Evolutionary conservation across 2,329 filamentous ascomycete genomes (phyloP).

Genomic region (Phialophora verrucosa): DNA sequence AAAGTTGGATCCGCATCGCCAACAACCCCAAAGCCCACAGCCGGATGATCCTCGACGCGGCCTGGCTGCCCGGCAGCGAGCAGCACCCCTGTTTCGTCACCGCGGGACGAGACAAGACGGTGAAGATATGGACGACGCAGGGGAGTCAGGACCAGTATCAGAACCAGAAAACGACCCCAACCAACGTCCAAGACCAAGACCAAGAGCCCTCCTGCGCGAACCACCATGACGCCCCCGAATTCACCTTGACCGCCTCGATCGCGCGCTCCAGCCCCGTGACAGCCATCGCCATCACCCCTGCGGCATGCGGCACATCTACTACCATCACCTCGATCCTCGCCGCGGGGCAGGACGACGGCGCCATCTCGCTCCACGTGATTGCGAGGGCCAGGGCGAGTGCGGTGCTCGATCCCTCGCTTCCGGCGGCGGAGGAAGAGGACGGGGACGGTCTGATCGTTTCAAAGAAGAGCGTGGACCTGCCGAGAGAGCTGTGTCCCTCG

Average conservation of each 20-base stretch:
- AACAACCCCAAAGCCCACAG: conserved; percentile 83
- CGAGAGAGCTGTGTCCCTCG: conserved; percentile 58
- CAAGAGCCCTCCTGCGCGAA: no score
- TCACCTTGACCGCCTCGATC: conserved; percentile 61
- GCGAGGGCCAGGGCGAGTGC: conserved; percentile 34
- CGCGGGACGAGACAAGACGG: conserved; percentile 84
- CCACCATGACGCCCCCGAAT: conserved; percentile 42
- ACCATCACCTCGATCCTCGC: conserved; percentile 47
- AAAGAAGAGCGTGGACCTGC: conserved; percentile 36
- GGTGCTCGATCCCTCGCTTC: no score
- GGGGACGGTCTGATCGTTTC: conserved; percentile 21
- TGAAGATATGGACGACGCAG: conserved; percentile 69
- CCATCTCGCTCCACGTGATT: conserved; percentile 51
- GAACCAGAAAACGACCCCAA: background rate
- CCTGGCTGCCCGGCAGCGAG: conserved; percentile 71
- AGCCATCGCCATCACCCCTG: conserved; percentile 68
- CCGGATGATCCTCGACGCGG: conserved; percentile 87
- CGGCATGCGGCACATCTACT: conserved; percentile 22
- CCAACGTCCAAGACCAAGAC: no score
- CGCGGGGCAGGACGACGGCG: conserved; percentile 55
- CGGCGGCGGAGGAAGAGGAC: no score
- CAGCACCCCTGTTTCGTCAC: conserved; percentile 72
- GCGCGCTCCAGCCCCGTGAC: conserved; percentile 68
- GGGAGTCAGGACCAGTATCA: background rate
- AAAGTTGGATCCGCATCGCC: conserved; percentile 63